These are phyloP conservation scores for Acer campestre DNA, from an alignment of 345 rosid species.

Conservation along the genomic window DNA sequence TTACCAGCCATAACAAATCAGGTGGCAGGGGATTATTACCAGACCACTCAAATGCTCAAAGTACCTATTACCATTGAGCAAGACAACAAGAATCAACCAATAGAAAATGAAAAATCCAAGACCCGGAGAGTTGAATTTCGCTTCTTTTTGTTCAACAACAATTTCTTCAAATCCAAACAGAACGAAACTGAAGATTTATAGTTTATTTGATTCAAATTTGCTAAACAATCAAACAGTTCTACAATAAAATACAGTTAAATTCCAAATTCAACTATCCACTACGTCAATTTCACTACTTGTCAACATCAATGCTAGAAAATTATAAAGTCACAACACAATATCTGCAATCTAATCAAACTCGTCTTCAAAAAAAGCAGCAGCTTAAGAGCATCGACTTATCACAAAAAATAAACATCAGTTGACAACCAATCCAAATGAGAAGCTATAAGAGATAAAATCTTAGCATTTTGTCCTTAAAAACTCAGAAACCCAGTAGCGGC, in stretches of 20 bases:
- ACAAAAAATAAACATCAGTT: not conserved
- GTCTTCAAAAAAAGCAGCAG: constrained; percentile 15
- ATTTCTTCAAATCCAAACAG: constrained; percentile 2
- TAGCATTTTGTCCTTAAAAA: constrained; percentile 41
- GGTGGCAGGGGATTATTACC: too few species aligned
- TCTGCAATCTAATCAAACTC: constrained; percentile 1
- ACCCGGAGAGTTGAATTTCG: too few species aligned
- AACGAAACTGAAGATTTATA: not conserved
- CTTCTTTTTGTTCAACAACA: not conserved
- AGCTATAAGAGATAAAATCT: constrained; percentile 39
- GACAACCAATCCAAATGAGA: constrained; percentile 24
- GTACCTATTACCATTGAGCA: too few species aligned
- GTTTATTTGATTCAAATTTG: not conserved
- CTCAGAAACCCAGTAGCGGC: too few species aligned
- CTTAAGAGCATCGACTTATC: constrained; percentile 14
- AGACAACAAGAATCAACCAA: too few species aligned
- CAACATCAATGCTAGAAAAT: not conserved
- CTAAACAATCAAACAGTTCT: not conserved
- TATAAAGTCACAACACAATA: not conserved
- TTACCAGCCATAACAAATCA: too few species aligned
- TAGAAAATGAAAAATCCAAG: too few species aligned
- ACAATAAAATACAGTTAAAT: constrained; percentile 4
- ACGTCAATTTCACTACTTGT: constrained; percentile 1
- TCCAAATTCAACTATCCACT: constrained; percentile 3
- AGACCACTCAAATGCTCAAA: too few species aligned